Base-by-base conservation (phyloP, 1,284 basidiomycete species). In the Melanopsichium pennsylvanicum region DNA sequence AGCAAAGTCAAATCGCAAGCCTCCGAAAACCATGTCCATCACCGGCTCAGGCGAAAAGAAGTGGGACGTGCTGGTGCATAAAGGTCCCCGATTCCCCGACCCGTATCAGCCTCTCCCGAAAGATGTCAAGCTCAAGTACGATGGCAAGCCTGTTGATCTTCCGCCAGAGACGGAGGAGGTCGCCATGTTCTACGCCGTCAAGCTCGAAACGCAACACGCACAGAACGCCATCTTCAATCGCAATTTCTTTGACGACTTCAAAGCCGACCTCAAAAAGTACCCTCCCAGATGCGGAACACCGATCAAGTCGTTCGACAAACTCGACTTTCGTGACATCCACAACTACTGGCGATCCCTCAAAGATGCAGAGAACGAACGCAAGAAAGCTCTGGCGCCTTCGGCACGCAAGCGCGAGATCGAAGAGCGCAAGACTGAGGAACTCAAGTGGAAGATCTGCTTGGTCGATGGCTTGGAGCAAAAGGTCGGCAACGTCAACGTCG, bases 391-490 rank as follows among this genome's bases (percentile, higher is more conserved):
- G 85, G 88, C 89, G 16, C 78, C 79, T 7, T 75, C 72, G 13
- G 71, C 70, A 23, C 73, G 78, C 22, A 79, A 79, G 50, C 75
- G 87, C 11, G 89, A 90, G 72, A 81, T 88, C 37, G 97, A 97
- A 84, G 89, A 89, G 66, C 86, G 86, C 51, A 93, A 90, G 82
- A 91, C 93, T 51, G 87, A 89, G 50, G 96, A 98, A 82, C 88
- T 86, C 41, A 90, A 90, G 62, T 97, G 93, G 82, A 88, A 88
- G 37, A 86, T 86, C 31, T 97, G 95, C 81, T 76, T 89, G 13
- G 88, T 99, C 36, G 93, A 99, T 77, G 95, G 94, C 19, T 88
- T 93, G 48, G 94, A 93, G 83, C 96, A 99, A 84, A 97, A 96
- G 82, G 88, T 97, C 46, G 96, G 96, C 51, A 98, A 98, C 84